Base-by-base conservation (phyloP, 2,329 filamentous ascomycete genomes). In the Huntiella omanensis region DNA sequence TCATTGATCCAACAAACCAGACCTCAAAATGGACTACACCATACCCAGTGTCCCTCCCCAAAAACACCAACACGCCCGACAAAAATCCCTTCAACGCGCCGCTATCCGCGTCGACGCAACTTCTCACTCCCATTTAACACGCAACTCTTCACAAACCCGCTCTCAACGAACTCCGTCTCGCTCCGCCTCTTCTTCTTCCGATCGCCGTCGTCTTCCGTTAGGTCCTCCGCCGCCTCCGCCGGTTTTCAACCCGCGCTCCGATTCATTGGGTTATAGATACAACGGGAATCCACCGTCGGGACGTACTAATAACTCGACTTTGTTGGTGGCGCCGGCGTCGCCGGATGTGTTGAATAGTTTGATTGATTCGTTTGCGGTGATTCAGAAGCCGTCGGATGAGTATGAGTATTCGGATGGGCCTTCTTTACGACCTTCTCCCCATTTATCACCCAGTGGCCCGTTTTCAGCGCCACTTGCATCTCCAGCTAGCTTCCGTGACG, bases 31-130 rank as follows among this genome's bases (percentile, higher is more conserved):
- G 51, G 50, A 52, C 44, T 41, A 46, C 33, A 40, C 50, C 12
- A 33, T 51, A 12, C 51, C 51, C 48, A 50, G 50, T 46, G 51
- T 52, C 46, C 51, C 51, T 11, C 47, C 46, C 28, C 51, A 52
- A 34, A 47, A 45, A 43, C 51, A 46, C 17, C 48, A 50, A n/a
- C 48, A 50, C 17, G 48, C 51, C 45, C 50, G 51, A 35, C 51
- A 51, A 48, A 46, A 45, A 33, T 49, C 50, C 35, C 46, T 49
- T 28, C 51, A 51, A 34, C 48, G 49, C 43, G 28, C 40, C 19
- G 39, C 45, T 17, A 42, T 45, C 19, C 48, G 43, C 40, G 41
- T 50, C 16, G 35, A 46, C 12, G 19, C 44, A 11, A 47, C 17
- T 32, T 47, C 44, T 13, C 44, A 32, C 46, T 33, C 43, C 16